Evolutionary conservation across 2,329 filamentous ascomycete species (phyloP).

Genomic region (Dendryphion nanum): DNA sequence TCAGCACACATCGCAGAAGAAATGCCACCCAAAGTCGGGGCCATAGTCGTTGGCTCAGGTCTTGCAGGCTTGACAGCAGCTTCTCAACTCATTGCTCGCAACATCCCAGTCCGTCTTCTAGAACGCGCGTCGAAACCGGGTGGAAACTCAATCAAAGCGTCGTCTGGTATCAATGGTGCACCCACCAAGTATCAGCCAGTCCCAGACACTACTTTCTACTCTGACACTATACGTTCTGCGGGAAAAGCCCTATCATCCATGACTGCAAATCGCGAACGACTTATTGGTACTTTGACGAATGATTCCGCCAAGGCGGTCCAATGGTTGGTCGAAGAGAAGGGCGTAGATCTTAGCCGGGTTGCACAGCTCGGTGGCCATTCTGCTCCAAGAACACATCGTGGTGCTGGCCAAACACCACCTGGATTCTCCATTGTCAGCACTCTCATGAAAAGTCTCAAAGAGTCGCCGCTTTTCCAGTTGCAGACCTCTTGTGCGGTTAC

Average conservation of each 20-base stretch:
- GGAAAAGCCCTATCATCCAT: constrained; percentile 41
- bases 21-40: constrained; percentile 19
- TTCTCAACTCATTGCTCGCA: constrained; percentile 53
- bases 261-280: constrained; percentile 35
- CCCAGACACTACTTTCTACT: constrained; percentile 48
- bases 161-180: constrained; percentile 62
- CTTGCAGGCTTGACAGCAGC: constrained; percentile 63
- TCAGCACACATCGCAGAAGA: constrained; percentile 2
- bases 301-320: constrained; percentile 51
- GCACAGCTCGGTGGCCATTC: constrained; percentile 61
- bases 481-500: constrained; percentile 55
- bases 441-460: constrained; percentile 53
- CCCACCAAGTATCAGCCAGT: constrained; percentile 51
- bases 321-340: constrained; percentile 58
- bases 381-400: constrained; percentile 57
- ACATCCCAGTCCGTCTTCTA: constrained; percentile 56
- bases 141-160: constrained; percentile 65
- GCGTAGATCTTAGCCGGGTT: constrained; percentile 59
- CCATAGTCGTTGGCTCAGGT: constrained; percentile 64
- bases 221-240: constrained; percentile 59
- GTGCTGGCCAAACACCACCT: constrained; percentile 55
- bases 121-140: constrained; percentile 61
- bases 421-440: constrained; percentile 59
- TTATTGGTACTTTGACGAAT: constrained; percentile 52
- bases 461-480: constrained; percentile 52